Percentiles rank a stretch among this genome's conserved stretches.
These are phyloP conservation scores for Tulasnella sp. DNA, from an alignment of 768 basidiomycete genomes.

Conservation along the genomic window DNA sequence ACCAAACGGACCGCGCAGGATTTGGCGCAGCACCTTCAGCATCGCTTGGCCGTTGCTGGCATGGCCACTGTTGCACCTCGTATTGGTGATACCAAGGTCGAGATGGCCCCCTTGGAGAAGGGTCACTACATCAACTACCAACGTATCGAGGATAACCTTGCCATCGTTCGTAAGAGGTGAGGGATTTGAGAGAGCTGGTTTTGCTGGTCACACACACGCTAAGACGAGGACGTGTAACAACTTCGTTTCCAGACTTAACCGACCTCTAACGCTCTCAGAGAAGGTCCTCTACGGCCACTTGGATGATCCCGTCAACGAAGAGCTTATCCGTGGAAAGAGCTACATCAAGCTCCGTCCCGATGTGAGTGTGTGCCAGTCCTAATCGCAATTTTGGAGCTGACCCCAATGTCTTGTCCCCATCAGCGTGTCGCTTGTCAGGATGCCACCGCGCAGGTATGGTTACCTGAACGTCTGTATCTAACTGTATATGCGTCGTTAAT, in stretches of 20 bases:
- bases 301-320: constrained; percentile 84
- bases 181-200: constrained; percentile 8
- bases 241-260: constrained; percentile 50
- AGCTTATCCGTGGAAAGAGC: constrained; percentile 81
- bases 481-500: background rate
- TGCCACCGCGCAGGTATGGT: constrained; percentile 68
- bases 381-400: background rate
- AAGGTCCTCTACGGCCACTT: constrained; percentile 98
- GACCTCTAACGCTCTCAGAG: constrained; percentile 87
- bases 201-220: constrained; percentile 13
- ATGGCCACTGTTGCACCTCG: constrained; percentile 73
- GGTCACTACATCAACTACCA: constrained; percentile 86
- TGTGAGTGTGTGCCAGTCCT: constrained; percentile 40
- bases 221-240: too few relatives aligned
- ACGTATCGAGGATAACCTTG: constrained; percentile 95
- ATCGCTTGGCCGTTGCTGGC: constrained; percentile 11
- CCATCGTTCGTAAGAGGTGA: constrained; percentile 72
- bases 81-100: constrained; percentile 82
- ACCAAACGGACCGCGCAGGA: background rate
- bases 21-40: background rate
- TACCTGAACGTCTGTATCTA: too few relatives aligned
- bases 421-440: constrained; percentile 87
- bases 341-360: constrained; percentile 98
- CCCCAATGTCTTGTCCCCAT: constrained; percentile 11
- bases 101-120: constrained; percentile 79